Conservation (phyloP, 2,329 filamentous ascomycete species). For the Phaeosphaeriaceae sp. region DNA sequence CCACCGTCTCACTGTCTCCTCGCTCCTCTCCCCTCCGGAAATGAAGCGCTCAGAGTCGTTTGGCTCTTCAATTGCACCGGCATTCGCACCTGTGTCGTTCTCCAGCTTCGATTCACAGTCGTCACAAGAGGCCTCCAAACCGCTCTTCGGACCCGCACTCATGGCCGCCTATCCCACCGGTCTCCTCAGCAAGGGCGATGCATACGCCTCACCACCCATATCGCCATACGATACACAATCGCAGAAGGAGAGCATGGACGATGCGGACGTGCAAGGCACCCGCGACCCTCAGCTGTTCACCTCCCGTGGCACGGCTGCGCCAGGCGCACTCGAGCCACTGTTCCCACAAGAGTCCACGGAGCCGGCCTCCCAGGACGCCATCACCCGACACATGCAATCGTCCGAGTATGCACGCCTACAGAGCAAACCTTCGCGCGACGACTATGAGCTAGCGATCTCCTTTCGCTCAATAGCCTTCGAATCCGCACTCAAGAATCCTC, state of each 20-base stretch:
- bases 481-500: conserved; percentile 50
- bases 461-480: conserved; percentile 44
- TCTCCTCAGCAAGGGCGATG: conserved; percentile 32
- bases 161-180: conserved; percentile 27
- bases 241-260: conserved; percentile 47
- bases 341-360: conserved; percentile 41
- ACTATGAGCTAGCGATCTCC: conserved; percentile 45
- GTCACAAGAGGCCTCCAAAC: conserved; percentile 29
- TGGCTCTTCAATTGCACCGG: conserved; percentile 38
- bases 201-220: conserved; percentile 50
- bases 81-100: conserved; percentile 27
- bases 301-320: conserved; percentile 31
- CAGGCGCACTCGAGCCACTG: conserved; percentile 41
- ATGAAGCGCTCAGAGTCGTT: conserved; percentile 50
- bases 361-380: conserved; percentile 31
- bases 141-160: conserved; percentile 24
- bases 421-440: conserved; percentile 43
- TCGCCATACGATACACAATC: conserved; percentile 46
- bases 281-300: conserved; percentile 48
- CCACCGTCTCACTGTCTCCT: conserved; percentile 46
- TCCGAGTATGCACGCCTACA: conserved; percentile 34
- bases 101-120: conserved; percentile 37
- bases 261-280: conserved; percentile 33
- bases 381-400: conserved; percentile 46
- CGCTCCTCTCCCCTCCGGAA: conserved; percentile 51